Percentiles rank a stretch among this genome's conserved stretches.
Evolutionary conservation across 139 green algal species (phyloP).

Genomic region (Chlamydomonas schloesseri): DNA sequence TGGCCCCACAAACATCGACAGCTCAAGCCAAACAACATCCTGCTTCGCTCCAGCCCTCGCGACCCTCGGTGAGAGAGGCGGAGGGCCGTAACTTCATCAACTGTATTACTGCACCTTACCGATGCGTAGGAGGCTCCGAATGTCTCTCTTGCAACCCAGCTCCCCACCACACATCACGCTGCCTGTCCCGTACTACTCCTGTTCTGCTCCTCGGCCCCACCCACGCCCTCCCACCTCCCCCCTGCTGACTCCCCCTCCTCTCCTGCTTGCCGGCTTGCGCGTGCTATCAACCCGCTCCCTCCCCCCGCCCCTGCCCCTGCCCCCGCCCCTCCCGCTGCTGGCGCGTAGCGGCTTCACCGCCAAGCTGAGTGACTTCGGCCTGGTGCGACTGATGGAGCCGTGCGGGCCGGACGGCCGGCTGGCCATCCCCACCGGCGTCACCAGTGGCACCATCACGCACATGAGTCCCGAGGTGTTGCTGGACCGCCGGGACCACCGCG

Average conservation of each 20-base stretch:
- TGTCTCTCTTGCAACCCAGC: too few relatives aligned
- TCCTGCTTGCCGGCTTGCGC: too few relatives aligned
- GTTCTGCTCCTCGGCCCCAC: too few relatives aligned
- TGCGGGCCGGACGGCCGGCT: constrained; percentile 30
- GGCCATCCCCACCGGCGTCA: constrained; percentile 13
- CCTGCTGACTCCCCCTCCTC: background rate
- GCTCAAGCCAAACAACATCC: constrained; percentile 39
- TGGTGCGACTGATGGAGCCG: constrained; percentile 43
- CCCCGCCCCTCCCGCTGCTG: background rate
- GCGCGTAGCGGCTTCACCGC: constrained; percentile 32
- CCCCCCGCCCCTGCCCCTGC: background rate
- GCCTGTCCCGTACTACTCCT: too few relatives aligned
- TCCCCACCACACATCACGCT: too few relatives aligned
- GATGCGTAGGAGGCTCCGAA: too few relatives aligned
- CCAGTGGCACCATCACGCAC: constrained; percentile 29
- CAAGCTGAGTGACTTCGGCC: constrained; percentile 30
- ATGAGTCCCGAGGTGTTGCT: constrained; percentile 10
- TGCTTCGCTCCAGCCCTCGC: background rate
- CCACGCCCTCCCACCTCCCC: background rate
- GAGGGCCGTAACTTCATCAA: too few relatives aligned
- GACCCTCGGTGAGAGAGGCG: background rate
- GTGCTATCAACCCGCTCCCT: background rate
- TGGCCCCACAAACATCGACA: too few relatives aligned
- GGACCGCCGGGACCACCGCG: background rate
- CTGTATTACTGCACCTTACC: too few relatives aligned